Conservation (phyloP, 345 rosid species). For the Melaleuca alternifolia region DNA sequence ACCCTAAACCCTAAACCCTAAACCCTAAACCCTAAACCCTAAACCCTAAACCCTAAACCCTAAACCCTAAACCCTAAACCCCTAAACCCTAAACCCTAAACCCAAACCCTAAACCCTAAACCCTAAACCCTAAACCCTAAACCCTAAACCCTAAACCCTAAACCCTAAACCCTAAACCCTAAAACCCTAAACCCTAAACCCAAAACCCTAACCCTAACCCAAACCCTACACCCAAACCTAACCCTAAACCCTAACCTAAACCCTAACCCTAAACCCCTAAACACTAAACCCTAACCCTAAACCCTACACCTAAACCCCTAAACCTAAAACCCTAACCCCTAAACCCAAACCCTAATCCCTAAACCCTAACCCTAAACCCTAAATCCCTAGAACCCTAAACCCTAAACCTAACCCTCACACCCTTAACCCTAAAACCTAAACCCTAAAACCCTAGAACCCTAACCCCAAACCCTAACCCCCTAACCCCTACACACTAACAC, state of each 20-base stretch:
- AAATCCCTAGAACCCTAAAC: neutral
- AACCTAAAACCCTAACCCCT: neutral
- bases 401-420: too few species aligned
- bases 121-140: slow-evolving; percentile 6
- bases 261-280: slow-evolving; percentile 8
- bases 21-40: too few species aligned
- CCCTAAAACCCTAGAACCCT: neutral
- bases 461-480: neutral
- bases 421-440: too few species aligned
- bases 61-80: neutral
- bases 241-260: neutral
- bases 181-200: slow-evolving; percentile 5
- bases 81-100: neutral
- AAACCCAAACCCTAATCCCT: slow-evolving; percentile 5
- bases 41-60: too few species aligned
- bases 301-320: neutral
- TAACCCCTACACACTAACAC: too few species aligned
- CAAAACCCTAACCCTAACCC: slow-evolving; percentile 4
- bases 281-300: slow-evolving; percentile 2
- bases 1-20: neutral
- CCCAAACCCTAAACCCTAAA: slow-evolving; percentile 4
- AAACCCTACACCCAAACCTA: slow-evolving; percentile 5
- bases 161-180: slow-evolving; percentile 17
- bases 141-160: slow-evolving; percentile 11
- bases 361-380: neutral